phyloP scores from a whole-genome alignment of 208 protist species.

The Leishmania gerbilli region DNA sequence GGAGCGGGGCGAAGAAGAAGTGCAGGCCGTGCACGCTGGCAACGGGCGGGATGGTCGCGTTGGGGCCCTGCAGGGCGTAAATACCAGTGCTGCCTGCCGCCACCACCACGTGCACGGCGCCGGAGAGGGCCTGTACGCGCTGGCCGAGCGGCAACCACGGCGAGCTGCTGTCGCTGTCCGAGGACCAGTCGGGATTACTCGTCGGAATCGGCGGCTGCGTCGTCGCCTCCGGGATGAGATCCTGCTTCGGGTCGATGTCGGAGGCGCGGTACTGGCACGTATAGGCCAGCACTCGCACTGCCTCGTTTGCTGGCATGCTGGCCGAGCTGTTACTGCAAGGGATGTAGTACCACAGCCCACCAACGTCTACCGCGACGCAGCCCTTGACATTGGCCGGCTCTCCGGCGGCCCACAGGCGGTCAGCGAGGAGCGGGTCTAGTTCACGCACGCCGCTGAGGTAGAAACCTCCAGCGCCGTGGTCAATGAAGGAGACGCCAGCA shows the following conservation, averaged over 20 bases:
- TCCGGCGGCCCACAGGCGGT: conserved; percentile 42
- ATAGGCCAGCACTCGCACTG: conserved; percentile 36
- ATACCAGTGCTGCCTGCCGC: conserved; percentile 56
- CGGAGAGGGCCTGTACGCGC: conserved; percentile 50
- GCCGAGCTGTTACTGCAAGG: conserved; percentile 37
- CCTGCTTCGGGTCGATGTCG: conserved; percentile 25
- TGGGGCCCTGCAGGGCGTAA: conserved; percentile 46
- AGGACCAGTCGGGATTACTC: conserved; percentile 12
- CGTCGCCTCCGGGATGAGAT: conserved; percentile 10
- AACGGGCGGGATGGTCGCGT: not conserved
- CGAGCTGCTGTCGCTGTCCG: conserved; percentile 15
- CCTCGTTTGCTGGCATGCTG: conserved; percentile 21
- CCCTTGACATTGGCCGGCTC: conserved; percentile 50
- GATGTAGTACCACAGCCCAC: conserved; percentile 51
- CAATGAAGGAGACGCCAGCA: conserved; percentile 54
- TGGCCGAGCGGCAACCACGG: conserved; percentile 28
- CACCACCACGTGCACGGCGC: conserved; percentile 66
- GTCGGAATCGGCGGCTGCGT: conserved; percentile 27
- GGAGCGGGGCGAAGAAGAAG: conserved; percentile 64
- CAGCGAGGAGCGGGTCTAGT: conserved; percentile 35
- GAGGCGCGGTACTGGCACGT: conserved; percentile 49
- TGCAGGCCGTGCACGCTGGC: conserved; percentile 45
- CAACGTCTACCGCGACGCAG: conserved; percentile 45
- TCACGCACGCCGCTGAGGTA: conserved; percentile 48
- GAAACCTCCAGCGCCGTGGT: conserved; percentile 40